Evolutionary conservation across 192 early-diverging fungal genomes (phyloP), one percentile per base, ranked within the genome.

Genomic region (Dispira parvispora): DNA sequence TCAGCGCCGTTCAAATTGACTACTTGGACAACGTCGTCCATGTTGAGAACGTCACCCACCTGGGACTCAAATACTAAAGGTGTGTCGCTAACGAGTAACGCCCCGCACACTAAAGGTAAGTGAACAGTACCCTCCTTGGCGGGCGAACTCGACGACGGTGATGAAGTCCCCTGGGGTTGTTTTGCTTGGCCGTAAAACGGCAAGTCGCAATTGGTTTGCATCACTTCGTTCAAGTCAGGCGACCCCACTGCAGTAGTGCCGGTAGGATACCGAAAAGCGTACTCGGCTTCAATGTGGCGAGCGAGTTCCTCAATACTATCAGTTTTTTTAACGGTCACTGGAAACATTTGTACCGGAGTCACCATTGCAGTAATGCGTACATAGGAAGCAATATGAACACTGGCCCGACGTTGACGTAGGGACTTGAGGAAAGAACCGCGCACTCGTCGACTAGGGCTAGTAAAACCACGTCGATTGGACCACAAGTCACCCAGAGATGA

Each of bases 221-320:
- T 38, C 32, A 38, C 32, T 1, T 38, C 32, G 32, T 38, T 38
- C 32, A 6, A 4, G 1, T 4, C 32, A 38, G 32, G 32, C 32
- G 6, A 1, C 32, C 32, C 32, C 6, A 38, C 32, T 6, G 6
- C 32, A 38, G 32, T 38, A 38, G 32, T 38, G 1, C 32, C 32
- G 32, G 32, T 27, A 18, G 53, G 53, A 28, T 55, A 55, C 3
- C 53, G 53, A 45, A 81, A 80, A 10, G 80, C 74, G 62, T 80
- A 84, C 68, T 87, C 84, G 20, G 85, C 84, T 52, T 87, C 85
- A 49, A 86, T 85, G 64, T 80, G 80, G 4, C 73, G 64, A 11
- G 81, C 79, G 27, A 87, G 66, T 38, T 82, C 71, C 66, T 87
- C 85, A 28, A 87, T 69, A 14, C 77, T 84, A 26, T 77, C 73